phyloP scores from a whole-genome alignment of 2,329 filamentous ascomycete genomes.

The Penicillium brasilianum region DNA sequence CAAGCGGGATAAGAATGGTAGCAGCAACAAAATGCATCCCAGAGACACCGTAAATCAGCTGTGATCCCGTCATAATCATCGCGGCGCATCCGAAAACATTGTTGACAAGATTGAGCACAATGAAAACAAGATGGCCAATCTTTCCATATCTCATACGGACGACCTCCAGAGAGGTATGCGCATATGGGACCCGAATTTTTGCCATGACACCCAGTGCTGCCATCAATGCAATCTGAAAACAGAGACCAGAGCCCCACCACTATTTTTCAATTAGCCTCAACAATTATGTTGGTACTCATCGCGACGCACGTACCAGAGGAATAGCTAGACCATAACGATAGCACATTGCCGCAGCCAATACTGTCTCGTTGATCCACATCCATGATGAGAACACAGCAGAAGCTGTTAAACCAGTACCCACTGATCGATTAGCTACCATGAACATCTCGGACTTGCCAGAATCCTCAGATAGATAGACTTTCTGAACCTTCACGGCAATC shows the following conservation, averaged over 20 bases:
- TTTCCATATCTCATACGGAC: constrained; percentile 55
- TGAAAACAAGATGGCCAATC: constrained; percentile 48
- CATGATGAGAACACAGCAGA: constrained; percentile 47
- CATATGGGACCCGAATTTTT: constrained; percentile 57
- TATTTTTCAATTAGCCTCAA: constrained; percentile 15
- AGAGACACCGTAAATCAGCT: constrained; percentile 53
- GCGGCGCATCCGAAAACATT: constrained; percentile 53
- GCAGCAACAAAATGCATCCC: constrained; percentile 57
- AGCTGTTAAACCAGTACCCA: constrained; percentile 45
- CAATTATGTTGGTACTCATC: neutral
- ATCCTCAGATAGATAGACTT: constrained; percentile 37
- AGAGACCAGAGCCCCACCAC: constrained; percentile 49
- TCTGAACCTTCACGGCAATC: constrained; percentile 53
- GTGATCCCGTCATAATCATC: constrained; percentile 54
- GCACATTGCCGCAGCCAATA: constrained; percentile 40
- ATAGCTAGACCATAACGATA: constrained; percentile 44
- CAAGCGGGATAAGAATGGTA: constrained; percentile 53
- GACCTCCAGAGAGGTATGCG: constrained; percentile 58
- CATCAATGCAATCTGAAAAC: constrained; percentile 58
- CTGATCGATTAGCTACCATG: constrained; percentile 47
- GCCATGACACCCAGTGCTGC: constrained; percentile 55
- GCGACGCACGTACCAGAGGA: constrained; percentile 35
- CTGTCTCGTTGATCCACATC: constrained; percentile 49
- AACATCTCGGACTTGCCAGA: constrained; percentile 51
- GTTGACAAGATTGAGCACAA: constrained; percentile 49